Evolutionary conservation across 2,329 filamentous ascomycete genomes (phyloP), one percentile per base, ranked within the genome.

Genomic region (Aspergillus awamori): DNA sequence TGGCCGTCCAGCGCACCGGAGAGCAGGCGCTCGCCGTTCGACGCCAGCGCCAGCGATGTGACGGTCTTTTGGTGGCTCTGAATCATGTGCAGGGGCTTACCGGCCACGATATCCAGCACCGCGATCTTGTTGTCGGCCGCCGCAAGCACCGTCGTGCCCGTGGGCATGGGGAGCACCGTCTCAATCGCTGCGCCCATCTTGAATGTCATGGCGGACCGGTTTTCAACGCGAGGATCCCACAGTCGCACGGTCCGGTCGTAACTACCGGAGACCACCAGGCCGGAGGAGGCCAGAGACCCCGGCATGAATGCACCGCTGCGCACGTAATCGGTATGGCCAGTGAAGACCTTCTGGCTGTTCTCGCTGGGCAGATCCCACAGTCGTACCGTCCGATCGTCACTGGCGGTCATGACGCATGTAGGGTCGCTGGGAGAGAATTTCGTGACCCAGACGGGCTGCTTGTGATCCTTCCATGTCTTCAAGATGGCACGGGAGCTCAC

Each of bases 21-120:
- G 57, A 99, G 86, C 59, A 99, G 84, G 54, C 95, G 87, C 54
- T 87, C 87, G 51, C 91, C 91, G 67, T 90, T 87, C 48, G 92
- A 93, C 7, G 93, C 93, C 36, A 96, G 81, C 55, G 89, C 89
- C 58, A 99, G 84, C 7, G 90, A 89, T 0, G 95, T 98, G 62
- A 99, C 93, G 0, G 95, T 97, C 86, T 98, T 99, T 74, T 99
- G 95, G 78, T 99, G 95, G 75, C 96, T 98, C 69, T 89, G 89
- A 65, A 99, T 89, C 72, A 96, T 83, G 69, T 93, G 89, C 60
- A 97, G 82, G 4, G 94, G 93, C 72, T 92, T 92, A 26, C 91
- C 95, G 53, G 93, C 94, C 15, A 98, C 90, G 48, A 99, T 85
- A 75, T 99, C 95, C 63, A 99, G 84, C 10, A 99, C 92, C 5